These are phyloP conservation scores for Ramichloridium luteum DNA, from an alignment of 2,329 filamentous ascomycete genomes.

Conservation along the genomic window DNA sequence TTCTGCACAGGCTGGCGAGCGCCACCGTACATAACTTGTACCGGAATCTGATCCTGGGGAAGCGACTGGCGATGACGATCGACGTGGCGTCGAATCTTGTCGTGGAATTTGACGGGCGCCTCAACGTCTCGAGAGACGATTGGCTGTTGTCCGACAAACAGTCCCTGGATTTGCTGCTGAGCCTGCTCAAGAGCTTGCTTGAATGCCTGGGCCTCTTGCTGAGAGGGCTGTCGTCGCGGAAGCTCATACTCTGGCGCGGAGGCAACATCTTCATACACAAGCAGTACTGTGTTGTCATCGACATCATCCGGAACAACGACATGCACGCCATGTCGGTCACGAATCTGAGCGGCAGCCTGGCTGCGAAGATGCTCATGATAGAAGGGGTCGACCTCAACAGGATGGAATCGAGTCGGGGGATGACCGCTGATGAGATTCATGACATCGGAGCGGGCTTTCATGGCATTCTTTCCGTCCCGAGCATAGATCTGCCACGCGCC, in stretches of 20 bases:
- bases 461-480: conserved; percentile 69
- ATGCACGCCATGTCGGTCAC: conserved; percentile 59
- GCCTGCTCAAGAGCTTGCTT: conserved; percentile 47
- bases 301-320: conserved; percentile 55
- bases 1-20: conserved; percentile 33
- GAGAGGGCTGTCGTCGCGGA: conserved; percentile 43
- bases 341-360: conserved; percentile 50
- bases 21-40: conserved; percentile 42
- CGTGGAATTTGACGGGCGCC: conserved; percentile 49
- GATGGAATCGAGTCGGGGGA: conserved; percentile 58
- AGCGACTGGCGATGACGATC: conserved; percentile 42
- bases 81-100: conserved; percentile 50
- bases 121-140: conserved; percentile 43
- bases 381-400: conserved; percentile 61
- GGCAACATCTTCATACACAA: conserved; percentile 62
- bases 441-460: conserved; percentile 64
- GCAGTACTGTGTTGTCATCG: conserved; percentile 49
- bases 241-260: conserved; percentile 40
- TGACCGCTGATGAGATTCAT: conserved; percentile 61
- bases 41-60: conserved; percentile 40
- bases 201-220: conserved; percentile 44
- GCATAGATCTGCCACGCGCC: conserved; percentile 83
- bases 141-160: conserved; percentile 43
- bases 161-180: conserved; percentile 42
- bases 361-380: conserved; percentile 62